Evolutionary conservation across 192 early-diverging fungal genomes (phyloP).

Genomic region (Linnemannia hyalina): DNA sequence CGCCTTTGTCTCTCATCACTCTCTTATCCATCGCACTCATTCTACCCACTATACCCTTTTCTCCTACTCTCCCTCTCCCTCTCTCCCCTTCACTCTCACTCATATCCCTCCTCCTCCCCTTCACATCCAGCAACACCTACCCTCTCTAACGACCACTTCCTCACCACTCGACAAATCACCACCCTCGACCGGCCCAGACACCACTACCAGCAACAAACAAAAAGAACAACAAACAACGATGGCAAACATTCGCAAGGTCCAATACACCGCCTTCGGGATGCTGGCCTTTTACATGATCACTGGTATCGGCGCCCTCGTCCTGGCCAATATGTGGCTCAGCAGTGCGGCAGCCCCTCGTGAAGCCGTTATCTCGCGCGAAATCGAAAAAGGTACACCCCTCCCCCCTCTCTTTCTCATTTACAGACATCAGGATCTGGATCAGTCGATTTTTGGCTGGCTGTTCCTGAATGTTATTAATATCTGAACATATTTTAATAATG

Average conservation of each 20-base stretch:
- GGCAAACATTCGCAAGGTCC: slow-evolving; percentile 27
- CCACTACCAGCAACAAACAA: background rate
- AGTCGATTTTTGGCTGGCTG: background rate
- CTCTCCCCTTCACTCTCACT: background rate
- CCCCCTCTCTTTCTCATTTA: background rate
- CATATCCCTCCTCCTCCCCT: background rate
- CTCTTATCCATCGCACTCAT: background rate
- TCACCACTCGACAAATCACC: background rate
- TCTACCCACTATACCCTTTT: slow-evolving; percentile 5
- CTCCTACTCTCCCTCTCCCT: background rate
- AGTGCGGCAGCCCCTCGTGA: slow-evolving; percentile 38
- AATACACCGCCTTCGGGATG: slow-evolving; percentile 31
- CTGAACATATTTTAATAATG: background rate
- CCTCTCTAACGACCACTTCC: background rate
- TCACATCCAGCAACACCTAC: background rate
- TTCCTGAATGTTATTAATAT: background rate
- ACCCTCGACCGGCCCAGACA: background rate
- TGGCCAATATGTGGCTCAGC: slow-evolving; percentile 39
- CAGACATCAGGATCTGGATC: too few relatives aligned
- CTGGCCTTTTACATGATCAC: slow-evolving; percentile 33
- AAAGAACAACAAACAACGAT: background rate
- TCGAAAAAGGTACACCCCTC: slow-evolving; percentile 33
- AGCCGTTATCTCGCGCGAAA: slow-evolving; percentile 42
- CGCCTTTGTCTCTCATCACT: background rate
- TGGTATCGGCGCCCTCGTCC: slow-evolving; percentile 34